Conservation (phyloP, 768 basidiomycete genomes). For the Stropharia rugosoannulata region DNA sequence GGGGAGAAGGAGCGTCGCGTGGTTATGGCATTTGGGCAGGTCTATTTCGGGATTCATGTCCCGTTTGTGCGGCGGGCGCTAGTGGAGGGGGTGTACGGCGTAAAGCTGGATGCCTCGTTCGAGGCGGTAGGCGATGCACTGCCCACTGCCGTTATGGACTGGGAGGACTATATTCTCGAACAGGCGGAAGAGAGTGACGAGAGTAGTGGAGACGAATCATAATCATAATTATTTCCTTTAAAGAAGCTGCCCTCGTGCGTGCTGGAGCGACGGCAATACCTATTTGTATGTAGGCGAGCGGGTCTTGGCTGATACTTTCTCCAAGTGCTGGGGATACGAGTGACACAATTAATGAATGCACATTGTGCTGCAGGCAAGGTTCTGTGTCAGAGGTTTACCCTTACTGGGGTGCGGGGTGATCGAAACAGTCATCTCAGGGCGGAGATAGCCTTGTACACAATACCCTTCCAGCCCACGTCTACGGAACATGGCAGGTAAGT, state of each 20-base stretch:
- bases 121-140: constrained; percentile 19
- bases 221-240: not conserved
- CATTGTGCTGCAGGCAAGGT: no score
- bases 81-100: constrained; percentile 73
- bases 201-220: constrained; percentile 12
- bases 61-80: constrained; percentile 71
- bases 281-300: no score
- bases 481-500: no score
- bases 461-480: no score
- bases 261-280: not conserved
- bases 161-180: constrained; percentile 31
- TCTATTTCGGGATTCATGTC: constrained; percentile 62
- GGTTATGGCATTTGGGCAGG: constrained; percentile 47
- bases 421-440: no score
- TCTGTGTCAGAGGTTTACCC: no score
- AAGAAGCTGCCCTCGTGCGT: not conserved
- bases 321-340: no score
- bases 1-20: constrained; percentile 32
- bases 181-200: constrained; percentile 16
- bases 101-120: constrained; percentile 23
- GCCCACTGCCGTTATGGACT: constrained; percentile 28
- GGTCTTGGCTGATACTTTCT: no score
- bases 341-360: no score
- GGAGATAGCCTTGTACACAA: no score
- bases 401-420: no score